Evolutionary conservation across 2,329 filamentous ascomycete species (phyloP), one percentile per base, ranked within the genome.

Genomic region (Huntiella abstrusa): DNA sequence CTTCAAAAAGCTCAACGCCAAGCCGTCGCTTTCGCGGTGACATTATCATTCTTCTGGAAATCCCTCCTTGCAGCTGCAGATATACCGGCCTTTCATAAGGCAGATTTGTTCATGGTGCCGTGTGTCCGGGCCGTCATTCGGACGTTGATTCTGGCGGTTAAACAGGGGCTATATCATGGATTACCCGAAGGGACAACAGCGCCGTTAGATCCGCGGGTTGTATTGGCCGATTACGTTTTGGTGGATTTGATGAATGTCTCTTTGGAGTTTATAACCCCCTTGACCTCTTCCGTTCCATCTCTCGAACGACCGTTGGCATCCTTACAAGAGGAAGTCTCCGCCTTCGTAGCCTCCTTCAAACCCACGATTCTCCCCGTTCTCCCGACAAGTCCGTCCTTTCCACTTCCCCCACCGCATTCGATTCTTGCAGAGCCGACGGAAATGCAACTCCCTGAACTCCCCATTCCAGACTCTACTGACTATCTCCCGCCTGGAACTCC

Each of bases 11-110:
- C 58, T 1, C 60, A 60, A 45, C 63, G 60, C 41, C 62, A 65
- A 43, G 61, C 61, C 1, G 57, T 64, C 3, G 61, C 59, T 2
- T 62, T 63, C 44, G 58, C 62, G 28, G 55, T 64, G 49, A 59
- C 56, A 32, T 51, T 61, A 4, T 59, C 57, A 5, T 58, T 59
- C 2, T 63, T 64, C 47, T 61, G 57, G 50, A 28, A 28, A 28
- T 28, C 22, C 22, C 22, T 28, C 1, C 57, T 64, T 3, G 61
- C 59, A 2, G 61, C 62, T 44, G 57, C 62, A 32, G 55, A 64
- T 49, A 59, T 55, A 32, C 51, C 61, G 3, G 60, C 57, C 5
- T 58, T 59, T 2, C 63, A 64, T 47, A 60, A 57, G 50, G 51
- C 49, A 5, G 51, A 52, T 39, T 49, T 44, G 5, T 47, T 46